Conservation (phyloP, 2,329 filamentous ascomycete genomes). For the Cordyceps cateniannulata region DNA sequence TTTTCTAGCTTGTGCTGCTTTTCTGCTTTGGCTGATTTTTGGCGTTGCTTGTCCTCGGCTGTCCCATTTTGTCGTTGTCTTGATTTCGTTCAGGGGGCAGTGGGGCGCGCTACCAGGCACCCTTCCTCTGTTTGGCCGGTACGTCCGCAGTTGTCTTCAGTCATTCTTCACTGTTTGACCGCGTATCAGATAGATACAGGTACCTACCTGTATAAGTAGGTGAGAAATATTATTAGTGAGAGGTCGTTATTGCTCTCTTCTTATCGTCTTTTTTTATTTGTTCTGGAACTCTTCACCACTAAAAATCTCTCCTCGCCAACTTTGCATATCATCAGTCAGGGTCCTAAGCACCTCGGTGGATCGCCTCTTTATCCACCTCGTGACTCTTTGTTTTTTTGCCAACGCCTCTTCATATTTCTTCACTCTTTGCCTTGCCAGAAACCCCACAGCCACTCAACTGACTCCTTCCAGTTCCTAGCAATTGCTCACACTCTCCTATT, state of each 20-base stretch:
- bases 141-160: background rate
- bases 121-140: background rate
- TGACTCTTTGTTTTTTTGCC: background rate
- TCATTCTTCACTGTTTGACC: background rate
- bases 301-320: background rate
- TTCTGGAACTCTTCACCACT: background rate
- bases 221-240: too few relatives aligned
- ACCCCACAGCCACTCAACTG: background rate
- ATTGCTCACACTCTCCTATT: background rate
- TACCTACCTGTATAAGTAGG: too few relatives aligned
- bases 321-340: too few relatives aligned
- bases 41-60: background rate
- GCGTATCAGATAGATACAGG: too few relatives aligned
- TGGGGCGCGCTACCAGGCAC: slow-evolving; percentile 1
- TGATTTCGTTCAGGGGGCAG: background rate
- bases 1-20: background rate
- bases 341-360: slow-evolving; percentile 1
- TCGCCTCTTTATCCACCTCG: background rate
- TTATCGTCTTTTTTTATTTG: background rate
- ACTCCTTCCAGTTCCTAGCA: background rate
- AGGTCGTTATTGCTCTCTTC: background rate
- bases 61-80: background rate
- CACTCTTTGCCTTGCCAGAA: background rate
- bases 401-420: background rate
- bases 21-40: background rate